Evolutionary conservation across 2,329 filamentous ascomycete genomes (phyloP).

Genomic region (Emergomyces pasteurianus): DNA sequence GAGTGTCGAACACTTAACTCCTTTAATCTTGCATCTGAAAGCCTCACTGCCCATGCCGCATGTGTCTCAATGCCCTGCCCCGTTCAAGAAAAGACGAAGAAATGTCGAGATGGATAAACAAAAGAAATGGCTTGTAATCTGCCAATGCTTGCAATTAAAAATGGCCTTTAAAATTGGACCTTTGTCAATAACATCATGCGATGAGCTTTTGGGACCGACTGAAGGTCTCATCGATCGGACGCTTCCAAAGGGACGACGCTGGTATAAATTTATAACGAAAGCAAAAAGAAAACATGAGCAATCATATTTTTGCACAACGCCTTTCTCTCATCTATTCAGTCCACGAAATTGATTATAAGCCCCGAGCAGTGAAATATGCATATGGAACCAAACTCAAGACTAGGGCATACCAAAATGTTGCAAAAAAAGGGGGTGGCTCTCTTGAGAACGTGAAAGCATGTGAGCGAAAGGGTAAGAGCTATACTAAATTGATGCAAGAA

Average conservation of each 20-base stretch:
- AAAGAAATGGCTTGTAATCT: too few relatives aligned
- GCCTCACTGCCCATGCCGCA: not conserved
- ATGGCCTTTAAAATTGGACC: too few relatives aligned
- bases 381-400: not conserved
- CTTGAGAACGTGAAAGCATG: not conserved
- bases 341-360: not conserved
- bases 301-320: not conserved
- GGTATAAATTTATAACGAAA: not conserved
- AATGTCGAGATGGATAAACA: too few relatives aligned
- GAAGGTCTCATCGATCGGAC: not conserved
- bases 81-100: too few relatives aligned
- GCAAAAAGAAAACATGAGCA: not conserved
- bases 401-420: not conserved
- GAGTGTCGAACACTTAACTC: not conserved
- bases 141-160: too few relatives aligned
- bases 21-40: not conserved
- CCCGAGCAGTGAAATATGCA: not conserved
- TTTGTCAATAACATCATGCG: not conserved
- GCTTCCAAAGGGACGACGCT: not conserved
- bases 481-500: not conserved
- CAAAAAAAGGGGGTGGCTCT: not conserved
- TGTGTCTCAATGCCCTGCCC: too few relatives aligned
- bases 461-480: not conserved
- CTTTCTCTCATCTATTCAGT: not conserved
- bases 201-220: not conserved